Evolutionary conservation across 2,329 filamentous ascomycete species (phyloP).

Genomic region (Colletotrichum sp.): DNA sequence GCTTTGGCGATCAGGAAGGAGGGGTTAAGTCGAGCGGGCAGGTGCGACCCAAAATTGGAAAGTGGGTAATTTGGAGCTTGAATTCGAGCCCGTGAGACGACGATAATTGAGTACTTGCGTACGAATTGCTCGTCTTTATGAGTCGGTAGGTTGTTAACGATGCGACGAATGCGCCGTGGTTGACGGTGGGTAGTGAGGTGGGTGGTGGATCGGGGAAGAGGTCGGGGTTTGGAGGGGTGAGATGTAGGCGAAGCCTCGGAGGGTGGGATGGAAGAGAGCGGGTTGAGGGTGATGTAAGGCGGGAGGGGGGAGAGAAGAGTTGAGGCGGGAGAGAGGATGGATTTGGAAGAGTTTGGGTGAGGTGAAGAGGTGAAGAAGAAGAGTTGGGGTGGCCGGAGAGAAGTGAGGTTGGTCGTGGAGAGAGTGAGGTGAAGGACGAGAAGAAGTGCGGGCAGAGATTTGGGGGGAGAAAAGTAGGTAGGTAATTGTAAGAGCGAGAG

Average conservation of each 20-base stretch:
- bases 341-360: conserved; percentile 25
- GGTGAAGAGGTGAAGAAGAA: conserved; percentile 29
- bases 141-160: background rate
- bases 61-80: background rate
- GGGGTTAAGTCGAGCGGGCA: background rate
- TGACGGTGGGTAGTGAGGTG: conserved; percentile 2
- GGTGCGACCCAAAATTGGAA: background rate
- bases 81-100: background rate
- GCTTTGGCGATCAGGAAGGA: background rate
- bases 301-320: conserved; percentile 16
- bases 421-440: conserved; percentile 25
- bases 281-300: background rate
- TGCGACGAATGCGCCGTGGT: background rate
- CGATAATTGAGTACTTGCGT: background rate
- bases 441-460: conserved; percentile 29
- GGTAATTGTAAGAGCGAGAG: conserved; percentile 28
- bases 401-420: conserved; percentile 26
- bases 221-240: conserved; percentile 17
- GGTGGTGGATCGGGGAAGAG: conserved; percentile 9
- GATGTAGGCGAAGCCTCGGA: conserved; percentile 21
- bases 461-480: conserved; percentile 26
- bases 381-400: conserved; percentile 26
- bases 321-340: conserved; percentile 27
- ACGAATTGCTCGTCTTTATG: background rate
- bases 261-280: conserved; percentile 19